phyloP scores from a whole-genome alignment of 371 early-diverging fungal genomes.

The Dichotomocladium elegans region DNA sequence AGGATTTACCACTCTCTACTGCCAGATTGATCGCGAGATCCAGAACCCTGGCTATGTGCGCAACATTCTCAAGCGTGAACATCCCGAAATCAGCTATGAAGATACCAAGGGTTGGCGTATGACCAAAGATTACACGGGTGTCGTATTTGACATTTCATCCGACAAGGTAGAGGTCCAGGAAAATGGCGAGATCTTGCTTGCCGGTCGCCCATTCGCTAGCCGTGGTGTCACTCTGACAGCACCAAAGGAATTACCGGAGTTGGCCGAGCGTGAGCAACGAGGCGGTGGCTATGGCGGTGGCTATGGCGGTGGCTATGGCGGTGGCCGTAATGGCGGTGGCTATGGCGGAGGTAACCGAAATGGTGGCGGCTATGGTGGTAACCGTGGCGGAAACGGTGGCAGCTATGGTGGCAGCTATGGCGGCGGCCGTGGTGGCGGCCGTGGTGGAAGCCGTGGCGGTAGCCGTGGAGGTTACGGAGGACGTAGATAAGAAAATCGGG shows the following conservation, averaged over 20 bases:
- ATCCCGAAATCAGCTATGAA: conserved; percentile 64
- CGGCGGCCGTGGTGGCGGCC: conserved; percentile 29
- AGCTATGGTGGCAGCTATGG: conserved; percentile 44
- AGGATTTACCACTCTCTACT: conserved; percentile 75
- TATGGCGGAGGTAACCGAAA: not conserved
- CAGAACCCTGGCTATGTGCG: conserved; percentile 80
- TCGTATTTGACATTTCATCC: conserved; percentile 75
- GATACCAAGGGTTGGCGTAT: conserved; percentile 76
- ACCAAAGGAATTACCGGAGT: conserved; percentile 72
- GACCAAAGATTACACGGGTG: conserved; percentile 75
- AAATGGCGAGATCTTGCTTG: conserved; percentile 33
- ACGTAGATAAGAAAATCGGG: no score
- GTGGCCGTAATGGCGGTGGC: not conserved
- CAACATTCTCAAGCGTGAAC: conserved; percentile 65
- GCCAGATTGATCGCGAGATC: conserved; percentile 57
- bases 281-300: conserved; percentile 7
- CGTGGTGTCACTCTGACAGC: conserved; percentile 62
- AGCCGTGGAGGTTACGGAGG: conserved; percentile 38
- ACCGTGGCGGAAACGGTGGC: conserved; percentile 36
- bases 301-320: conserved; percentile 13
- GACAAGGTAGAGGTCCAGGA: conserved; percentile 60
- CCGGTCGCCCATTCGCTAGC: conserved; percentile 60
- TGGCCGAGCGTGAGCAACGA: conserved; percentile 60
- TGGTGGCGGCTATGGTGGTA: conserved; percentile 12
- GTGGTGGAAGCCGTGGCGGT: no score